Evolutionary conservation across 2,329 filamentous ascomycete species (phyloP).

Genomic region (Sporothrix humicola): DNA sequence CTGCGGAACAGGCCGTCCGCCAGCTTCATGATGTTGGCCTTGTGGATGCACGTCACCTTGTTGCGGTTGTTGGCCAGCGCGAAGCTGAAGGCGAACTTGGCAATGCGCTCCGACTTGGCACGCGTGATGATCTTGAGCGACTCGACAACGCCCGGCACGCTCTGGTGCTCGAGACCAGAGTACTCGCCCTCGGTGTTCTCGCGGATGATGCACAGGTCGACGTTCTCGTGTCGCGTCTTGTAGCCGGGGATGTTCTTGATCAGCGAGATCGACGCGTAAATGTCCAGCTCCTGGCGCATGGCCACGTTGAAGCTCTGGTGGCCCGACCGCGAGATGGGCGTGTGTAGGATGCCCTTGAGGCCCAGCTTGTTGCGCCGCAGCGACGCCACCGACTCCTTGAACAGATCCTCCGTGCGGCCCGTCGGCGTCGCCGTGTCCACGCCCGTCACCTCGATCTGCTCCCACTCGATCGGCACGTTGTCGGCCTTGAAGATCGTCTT

Average conservation of each 20-base stretch:
- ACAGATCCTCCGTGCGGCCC: conserved; percentile 90
- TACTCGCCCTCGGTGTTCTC: conserved; percentile 99
- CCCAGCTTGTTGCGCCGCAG: conserved; percentile 98
- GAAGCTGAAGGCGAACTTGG: conserved; percentile 98
- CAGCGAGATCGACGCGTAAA: conserved; percentile 96
- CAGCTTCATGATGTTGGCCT: conserved; percentile 99
- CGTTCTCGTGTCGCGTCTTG: conserved; percentile 93
- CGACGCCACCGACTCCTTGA: conserved; percentile 93
- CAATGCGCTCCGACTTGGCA: conserved; percentile 98
- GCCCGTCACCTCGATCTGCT: conserved; percentile 95
- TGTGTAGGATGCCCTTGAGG: conserved; percentile 98
- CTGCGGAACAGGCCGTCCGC: conserved; percentile 98
- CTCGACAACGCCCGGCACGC: conserved; percentile 93
- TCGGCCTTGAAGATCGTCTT: conserved; percentile 99
- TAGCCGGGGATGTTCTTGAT: conserved; percentile 99
- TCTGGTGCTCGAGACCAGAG: conserved; percentile 98
- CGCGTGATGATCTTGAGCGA: conserved; percentile 99
- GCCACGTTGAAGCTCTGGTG: conserved; percentile 99
- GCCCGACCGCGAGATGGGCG: conserved; percentile 92
- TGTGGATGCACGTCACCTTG: conserved; percentile 99
- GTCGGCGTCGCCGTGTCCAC: conserved; percentile 73
- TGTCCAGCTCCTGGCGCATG: conserved; percentile 98
- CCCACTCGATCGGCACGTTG: conserved; percentile 98
- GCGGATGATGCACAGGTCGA: conserved; percentile 99
- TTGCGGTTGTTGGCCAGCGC: conserved; percentile 98